Evolutionary conservation across 1,284 basidiomycete genomes (phyloP), one percentile per base, ranked within the genome.

Genomic region (Sporisorium iseilematis-ciliati): DNA sequence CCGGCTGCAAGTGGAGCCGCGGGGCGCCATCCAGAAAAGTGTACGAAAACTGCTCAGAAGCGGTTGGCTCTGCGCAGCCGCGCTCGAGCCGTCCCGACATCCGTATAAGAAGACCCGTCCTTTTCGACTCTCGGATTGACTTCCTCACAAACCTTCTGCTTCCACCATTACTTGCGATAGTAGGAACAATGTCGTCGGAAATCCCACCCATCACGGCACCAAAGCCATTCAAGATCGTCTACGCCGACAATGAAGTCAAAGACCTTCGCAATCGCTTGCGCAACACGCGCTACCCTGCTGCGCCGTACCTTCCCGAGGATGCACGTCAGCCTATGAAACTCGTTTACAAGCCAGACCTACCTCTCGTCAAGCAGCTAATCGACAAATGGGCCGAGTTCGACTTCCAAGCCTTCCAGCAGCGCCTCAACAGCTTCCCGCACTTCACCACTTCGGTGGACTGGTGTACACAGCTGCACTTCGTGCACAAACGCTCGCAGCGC

Each of bases 371-470:
- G 43, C 14, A 53, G 18, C 52, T 69, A 2, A 43, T 77, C 46
- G 65, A 61, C 26, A 58, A 68, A 41, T 79, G 72, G 70, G 43
- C 43, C 26, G 23, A 72, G 4, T 57, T 31, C 21, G 72, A 80
- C 62, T 74, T 78, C 29, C 14, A 23, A 33, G 57, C 46, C 23
- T 68, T 77, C 48, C 57, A 64, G 14, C 56, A 66, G 38, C 52
- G 54, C 18, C 54, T 69, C 42, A 75, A 65, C 54, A 55, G 52
- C 43, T 77, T 77, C 52, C 72, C 72, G 4, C 78, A 81, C 65
- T 80, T 72, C 53, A 73, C 72, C n/a, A 77, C 72, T 40, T 65
- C 65, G 60, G 60, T 81, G 57, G 81, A 82, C 57, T 77, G 75
- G 76, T 78, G 78, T 33, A 65, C 67, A 3, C 66, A 70, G 48